Conservation (phyloP, 768 basidiomycete species). For the Rhizopogon vinicolor region DNA sequence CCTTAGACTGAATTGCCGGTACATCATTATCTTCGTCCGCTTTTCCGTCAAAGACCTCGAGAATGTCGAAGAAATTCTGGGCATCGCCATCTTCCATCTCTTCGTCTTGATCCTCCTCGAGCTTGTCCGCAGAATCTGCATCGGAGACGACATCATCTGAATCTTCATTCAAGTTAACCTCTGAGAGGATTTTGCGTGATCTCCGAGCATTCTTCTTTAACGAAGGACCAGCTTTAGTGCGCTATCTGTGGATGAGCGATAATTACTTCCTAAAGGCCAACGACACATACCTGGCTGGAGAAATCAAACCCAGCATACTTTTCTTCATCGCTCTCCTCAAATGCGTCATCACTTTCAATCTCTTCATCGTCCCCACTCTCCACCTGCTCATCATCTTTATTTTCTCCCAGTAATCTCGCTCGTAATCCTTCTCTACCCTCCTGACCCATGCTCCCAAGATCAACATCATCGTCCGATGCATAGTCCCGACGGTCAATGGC, state of each 20-base stretch:
- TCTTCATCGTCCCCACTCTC: constrained; percentile 79
- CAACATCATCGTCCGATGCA: constrained; percentile 38
- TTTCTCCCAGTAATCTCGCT: constrained; percentile 49
- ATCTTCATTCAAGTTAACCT: constrained; percentile 67
- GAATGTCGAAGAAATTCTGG: constrained; percentile 56
- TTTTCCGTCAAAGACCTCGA: constrained; percentile 65
- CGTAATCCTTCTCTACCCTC: constrained; percentile 29
- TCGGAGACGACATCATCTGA: constrained; percentile 23
- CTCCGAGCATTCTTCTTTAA: constrained; percentile 20
- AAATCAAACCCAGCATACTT: constrained; percentile 60
- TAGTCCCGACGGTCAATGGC: constrained; percentile 15
- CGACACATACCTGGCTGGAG: constrained; percentile 13
- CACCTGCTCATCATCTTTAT: constrained; percentile 48
- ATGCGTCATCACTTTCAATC: constrained; percentile 79
- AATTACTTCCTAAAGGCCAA: not conserved
- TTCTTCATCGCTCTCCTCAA: constrained; percentile 81
- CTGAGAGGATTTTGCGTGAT: constrained; percentile 34
- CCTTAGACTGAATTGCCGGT: not conserved
- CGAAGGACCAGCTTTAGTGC: constrained; percentile 14
- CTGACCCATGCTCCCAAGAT: constrained; percentile 23
- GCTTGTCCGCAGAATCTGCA: constrained; percentile 19
- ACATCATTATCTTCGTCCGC: constrained; percentile 30
- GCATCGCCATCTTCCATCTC: constrained; percentile 45
- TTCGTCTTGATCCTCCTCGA: constrained; percentile 30
- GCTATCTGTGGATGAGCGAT: constrained; percentile 7